Conservation (phyloP, 257 asterid genomes). For the Datura wrightii region DNA sequence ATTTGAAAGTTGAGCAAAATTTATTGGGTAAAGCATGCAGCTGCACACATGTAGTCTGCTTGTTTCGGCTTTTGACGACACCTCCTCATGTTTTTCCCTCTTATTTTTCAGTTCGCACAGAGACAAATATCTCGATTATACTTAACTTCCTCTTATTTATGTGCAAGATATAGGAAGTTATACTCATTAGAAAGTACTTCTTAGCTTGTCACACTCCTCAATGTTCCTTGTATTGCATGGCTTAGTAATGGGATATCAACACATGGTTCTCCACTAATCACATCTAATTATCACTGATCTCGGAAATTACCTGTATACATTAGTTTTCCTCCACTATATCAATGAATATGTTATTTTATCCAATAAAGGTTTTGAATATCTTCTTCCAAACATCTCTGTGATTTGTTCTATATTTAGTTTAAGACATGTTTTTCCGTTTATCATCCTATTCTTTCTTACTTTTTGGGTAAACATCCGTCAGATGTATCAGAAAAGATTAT, state of each 20-base stretch:
- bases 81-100: neutral
- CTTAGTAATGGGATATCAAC: conserved; percentile 6
- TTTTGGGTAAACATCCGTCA: neutral
- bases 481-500: neutral
- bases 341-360: neutral
- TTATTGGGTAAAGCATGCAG: conserved; percentile 18
- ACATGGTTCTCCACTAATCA: neutral
- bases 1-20: neutral
- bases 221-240: conserved; percentile 24
- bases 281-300: neutral
- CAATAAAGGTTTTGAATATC: neutral
- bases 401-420: conserved; percentile 10
- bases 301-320: neutral
- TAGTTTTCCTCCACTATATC: neutral
- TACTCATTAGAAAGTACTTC: conserved; percentile 18
- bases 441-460: neutral
- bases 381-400: neutral
- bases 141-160: neutral
- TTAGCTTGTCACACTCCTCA: conserved; percentile 7
- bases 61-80: neutral
- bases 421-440: neutral
- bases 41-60: neutral
- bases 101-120: neutral
- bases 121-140: neutral
- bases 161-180: conserved; percentile 20